Conservation (phyloP, 441 rosid genomes). For the Francoa sonchifolia region DNA sequence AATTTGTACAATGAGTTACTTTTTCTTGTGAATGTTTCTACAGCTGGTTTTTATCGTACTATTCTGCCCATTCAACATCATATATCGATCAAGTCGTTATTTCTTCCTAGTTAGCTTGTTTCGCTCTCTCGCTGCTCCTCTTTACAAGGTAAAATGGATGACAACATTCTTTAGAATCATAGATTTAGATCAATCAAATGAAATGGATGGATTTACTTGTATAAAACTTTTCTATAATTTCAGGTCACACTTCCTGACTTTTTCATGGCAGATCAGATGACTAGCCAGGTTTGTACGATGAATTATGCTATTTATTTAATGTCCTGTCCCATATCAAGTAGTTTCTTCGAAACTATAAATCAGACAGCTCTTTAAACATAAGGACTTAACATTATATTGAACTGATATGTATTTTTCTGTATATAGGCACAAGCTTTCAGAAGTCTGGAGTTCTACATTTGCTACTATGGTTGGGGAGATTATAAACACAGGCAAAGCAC, state of each 20-base stretch:
- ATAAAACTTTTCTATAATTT: neutral
- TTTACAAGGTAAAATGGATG: slow-evolving; percentile 17
- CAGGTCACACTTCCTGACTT: slow-evolving; percentile 32
- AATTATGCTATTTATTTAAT: too few relatives aligned
- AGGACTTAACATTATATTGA: too few relatives aligned
- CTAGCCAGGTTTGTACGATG: slow-evolving; percentile 24
- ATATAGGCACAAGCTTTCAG: slow-evolving; percentile 35
- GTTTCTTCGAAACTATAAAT: too few relatives aligned
- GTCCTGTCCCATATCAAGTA: too few relatives aligned
- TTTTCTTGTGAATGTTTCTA: neutral
- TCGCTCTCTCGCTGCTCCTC: slow-evolving; percentile 22
- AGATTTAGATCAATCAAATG: too few relatives aligned
- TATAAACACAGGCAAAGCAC: slow-evolving; percentile 19
- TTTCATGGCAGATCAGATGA: slow-evolving; percentile 36
- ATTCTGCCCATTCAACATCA: slow-evolving; percentile 20
- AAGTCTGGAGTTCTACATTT: slow-evolving; percentile 24
- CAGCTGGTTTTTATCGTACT: slow-evolving; percentile 11
- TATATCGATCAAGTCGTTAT: slow-evolving; percentile 19
- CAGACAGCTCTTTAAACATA: too few relatives aligned
- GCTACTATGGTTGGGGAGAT: slow-evolving; percentile 36
- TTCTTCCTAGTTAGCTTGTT: slow-evolving; percentile 15
- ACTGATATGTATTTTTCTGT: too few relatives aligned
- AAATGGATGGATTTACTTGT: neutral
- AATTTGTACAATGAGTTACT: neutral
- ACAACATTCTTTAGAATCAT: neutral